Evolutionary conservation across 2,329 filamentous ascomycete genomes (phyloP), one percentile per base, ranked within the genome.

Genomic region (Aspergillus carbonarius): DNA sequence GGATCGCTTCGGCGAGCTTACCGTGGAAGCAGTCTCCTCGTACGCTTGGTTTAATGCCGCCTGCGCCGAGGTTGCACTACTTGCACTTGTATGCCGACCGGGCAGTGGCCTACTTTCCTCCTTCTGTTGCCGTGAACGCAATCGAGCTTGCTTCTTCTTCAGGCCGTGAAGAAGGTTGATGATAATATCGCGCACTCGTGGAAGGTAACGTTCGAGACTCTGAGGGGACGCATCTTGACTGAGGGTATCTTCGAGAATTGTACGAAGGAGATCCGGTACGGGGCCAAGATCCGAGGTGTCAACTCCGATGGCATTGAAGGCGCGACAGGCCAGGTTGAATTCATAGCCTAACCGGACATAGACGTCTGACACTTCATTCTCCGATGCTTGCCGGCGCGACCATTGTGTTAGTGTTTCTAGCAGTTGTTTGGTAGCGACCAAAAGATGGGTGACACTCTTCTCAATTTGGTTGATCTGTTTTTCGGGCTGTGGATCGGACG

Each of bases 281-380:
- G 96, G 96, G 58, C 95, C 95, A 12, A 99, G 83, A 74, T 99
- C 95, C 25, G 87, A 86, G 1, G 93, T 97, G 70, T 99, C 95
- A 63, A 99, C 95, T 62, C 96, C 95, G 70, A 99, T 99, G 59
- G 93, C 92, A 69, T 91, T 92, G 77, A 99, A 99, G 61, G 95
- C 93, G 57, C 95, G 89, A 76, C 93, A 98, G 27, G 95, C 95
- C 81, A 99, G 95, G 78, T 99, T 99, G 83, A 99, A 99, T 77
- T 99, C 95, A 78, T 99, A 99, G 48, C 95, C 95, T 61, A 99
- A 81, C 61, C 95, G 89, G 60, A 99, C 95, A 73, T 99, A 99
- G 68, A 99, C 95, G 74, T 99, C 95, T 12, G 95, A 98, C 60
- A 99, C 95, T 74, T 98, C 91, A 61, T 89, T 90, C 77, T 99